Base-by-base conservation (phyloP, 805 yeast species). In the Blastobotrys americana region DNA sequence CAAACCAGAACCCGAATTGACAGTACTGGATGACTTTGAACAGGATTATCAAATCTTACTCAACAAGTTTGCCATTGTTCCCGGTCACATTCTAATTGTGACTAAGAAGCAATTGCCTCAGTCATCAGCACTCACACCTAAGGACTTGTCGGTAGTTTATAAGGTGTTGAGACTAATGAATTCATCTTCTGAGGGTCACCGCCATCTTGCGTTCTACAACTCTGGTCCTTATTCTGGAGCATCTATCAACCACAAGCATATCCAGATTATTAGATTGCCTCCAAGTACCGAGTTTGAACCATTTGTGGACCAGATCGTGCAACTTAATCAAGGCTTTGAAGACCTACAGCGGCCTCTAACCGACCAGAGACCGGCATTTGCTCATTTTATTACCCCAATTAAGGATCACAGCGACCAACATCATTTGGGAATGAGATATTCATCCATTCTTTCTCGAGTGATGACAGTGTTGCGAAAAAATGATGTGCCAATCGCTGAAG, bases 211-310 rank as follows among this genome's bases (percentile, higher is more conserved):
- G 0, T 90, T 90, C 63, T 90, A 78, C 72, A 90, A 90, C 63
- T 80, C 86, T 58, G 98, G 98, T 5, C 78, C 80, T 16, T 73
- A 78, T 54, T 78, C 94, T 50, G 98, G 97, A 1, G 95, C 96
- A n/a, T 87, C 96, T 0, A 93, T 88, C 57, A 82, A 84, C 39
- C 98, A 90, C 67, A 87, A 85, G 60, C 98, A 90, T 65, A 64
- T 93, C 50, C 98, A 93, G 65, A 80, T 89, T 64, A 69, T 90
- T 73, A 71, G 78, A 37, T 67, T 84, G 37, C 94, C 96, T 1
- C 60, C 66, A 5, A 41, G 23, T 31, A 17, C 22, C 21, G 66
- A 70, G 18, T 80, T 78, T 59, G 63, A 62, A 1, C 74, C 84
- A 4, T 56, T 53, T 33, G 51, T 52, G 18, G 58, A 51, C 31